Evolutionary conservation across 495 filamentous ascomycete genomes (phyloP), one percentile per base, ranked within the genome.

Genomic region (Penicillium odoratum): DNA sequence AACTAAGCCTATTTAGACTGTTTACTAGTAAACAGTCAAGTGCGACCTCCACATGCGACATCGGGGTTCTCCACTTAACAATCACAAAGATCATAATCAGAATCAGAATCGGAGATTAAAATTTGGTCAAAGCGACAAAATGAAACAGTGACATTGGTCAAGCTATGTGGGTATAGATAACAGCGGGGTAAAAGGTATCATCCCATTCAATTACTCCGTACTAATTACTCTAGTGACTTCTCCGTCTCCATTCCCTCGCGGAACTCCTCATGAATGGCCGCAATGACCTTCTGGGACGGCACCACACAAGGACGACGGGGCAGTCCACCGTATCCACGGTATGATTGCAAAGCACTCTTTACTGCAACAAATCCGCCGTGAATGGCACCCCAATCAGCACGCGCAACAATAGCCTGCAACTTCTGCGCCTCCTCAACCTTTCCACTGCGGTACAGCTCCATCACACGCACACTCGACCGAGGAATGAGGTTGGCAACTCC

Each of bases 311-410:
- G 93, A 62, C 84, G 87, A 16, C 93, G 81, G 21, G 85, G 88
- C 58, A 81, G 82, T 16, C 88, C 89, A 18, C 92, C 92, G 68
- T 96, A 96, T 48, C 88, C 89, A 61, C 83, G 84, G 67, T 85
- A 87, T 30, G 80, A 77, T 69, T 92, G 78, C 64, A 97, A 69
- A 2, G 83, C 90, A 55, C 82, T 83, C 82, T 97, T 97, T 61
- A 90, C 90, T 29, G 88, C 91, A 15, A 95, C 84, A 55, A 96
- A 90, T 25, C 92, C 93, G 42, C 89, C 87, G 61, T 93, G 84
- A 63, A 95, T 96, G 18, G 88, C 88, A 16, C 82, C 85, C 93
- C 92, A 96, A 76, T 97, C 92, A 18, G 90, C 90, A 38, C 85
- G 77, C 10, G 91, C 89, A 34, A 96, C 83, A 43, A 93, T 74